Base-by-base conservation (phyloP, 2,329 filamentous ascomycete species). In the Trichophyton schoenleinii region DNA sequence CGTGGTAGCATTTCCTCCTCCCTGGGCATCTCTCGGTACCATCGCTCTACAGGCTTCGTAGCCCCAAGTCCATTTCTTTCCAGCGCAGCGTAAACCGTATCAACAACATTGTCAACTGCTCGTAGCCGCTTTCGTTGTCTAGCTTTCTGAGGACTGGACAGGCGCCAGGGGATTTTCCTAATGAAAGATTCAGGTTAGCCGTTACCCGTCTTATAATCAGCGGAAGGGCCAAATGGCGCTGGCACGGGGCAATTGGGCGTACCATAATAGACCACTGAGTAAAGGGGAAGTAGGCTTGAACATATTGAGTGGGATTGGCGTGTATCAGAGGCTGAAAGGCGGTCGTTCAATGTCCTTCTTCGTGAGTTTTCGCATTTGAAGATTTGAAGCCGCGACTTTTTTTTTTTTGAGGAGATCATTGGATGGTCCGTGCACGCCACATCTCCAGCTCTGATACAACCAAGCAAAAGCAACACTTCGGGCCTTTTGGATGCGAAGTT, bases 141-240 rank as follows among this genome's bases (percentile, higher is more conserved):
- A 66, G 85, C 83, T 77, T 97, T 97, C 77, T 96, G 91, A 73
- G 89, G 90, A 67, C 84, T 81, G 63, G 94, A 99, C 71, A 99
- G 84, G 64, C 94, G 87, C 91, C 91, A 99, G 68, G 94, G 94
- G 69, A 88, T 91, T 84, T 99, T 99, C 94, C 89, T 85, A 68
- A 6, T 18, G 9, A 18, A 25, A 58, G 36, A 13, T 15, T 3
- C 31, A 41, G 28, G 22, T 55, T 53, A 46, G 49, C 7, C 11
- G 41, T 62, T 6, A 9, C 18, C 49, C 18, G 7, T 34, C 11
- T 25, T 13, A 13, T 7, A 11, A 57, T 42, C 11, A 18, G 6
- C 8, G 20, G 46, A 28, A 49, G 46, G 6, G 9, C 25, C 20
- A 28, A 49, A 38, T 38, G 9, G 11, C 1, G 9, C 34, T 49